phyloP scores from a whole-genome alignment of 1,139 yeast genomes.

The Taiozyma onychis region DNA sequence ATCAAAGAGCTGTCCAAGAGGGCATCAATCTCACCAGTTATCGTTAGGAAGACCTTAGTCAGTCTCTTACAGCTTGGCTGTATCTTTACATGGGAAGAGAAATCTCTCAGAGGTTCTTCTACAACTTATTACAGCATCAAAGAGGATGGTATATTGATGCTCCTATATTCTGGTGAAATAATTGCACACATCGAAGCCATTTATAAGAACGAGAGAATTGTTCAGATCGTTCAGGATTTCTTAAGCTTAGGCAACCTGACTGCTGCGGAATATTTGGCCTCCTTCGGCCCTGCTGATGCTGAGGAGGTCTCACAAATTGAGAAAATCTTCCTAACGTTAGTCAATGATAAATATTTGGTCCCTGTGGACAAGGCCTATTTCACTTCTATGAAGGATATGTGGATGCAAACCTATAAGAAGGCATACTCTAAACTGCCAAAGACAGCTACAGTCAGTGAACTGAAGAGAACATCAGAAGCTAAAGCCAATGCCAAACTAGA shows the following conservation, averaged over 20 bases:
- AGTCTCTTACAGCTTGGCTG: conserved; percentile 64
- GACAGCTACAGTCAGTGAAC: conserved; percentile 48
- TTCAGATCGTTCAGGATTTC: conserved; percentile 71
- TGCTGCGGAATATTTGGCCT: conserved; percentile 50
- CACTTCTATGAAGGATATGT: conserved; percentile 49
- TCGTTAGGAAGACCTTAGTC: conserved; percentile 53
- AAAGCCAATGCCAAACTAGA: conserved; percentile 51
- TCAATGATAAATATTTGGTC: conserved; percentile 54
- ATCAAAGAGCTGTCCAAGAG: conserved; percentile 41
- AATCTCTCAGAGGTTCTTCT: conserved; percentile 27
- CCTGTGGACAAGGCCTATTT: conserved; percentile 35
- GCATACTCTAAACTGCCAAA: conserved; percentile 47
- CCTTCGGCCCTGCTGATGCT: conserved; percentile 29
- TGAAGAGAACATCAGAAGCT: conserved; percentile 61
- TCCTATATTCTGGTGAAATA: conserved; percentile 76
- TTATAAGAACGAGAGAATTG: conserved; percentile 35
- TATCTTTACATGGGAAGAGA: conserved; percentile 47
- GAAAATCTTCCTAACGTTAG: conserved; percentile 39
- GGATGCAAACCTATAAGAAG: conserved; percentile 49
- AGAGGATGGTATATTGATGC: conserved; percentile 55
- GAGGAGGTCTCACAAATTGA: conserved; percentile 22
- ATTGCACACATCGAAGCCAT: conserved; percentile 47
- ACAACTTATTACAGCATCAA: conserved; percentile 55
- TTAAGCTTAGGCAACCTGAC: conserved; percentile 59
- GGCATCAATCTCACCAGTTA: conserved; percentile 36